Base-by-base conservation (phyloP, 2,329 filamentous ascomycete genomes). In the Arthrobotrys sphaeroides region DNA sequence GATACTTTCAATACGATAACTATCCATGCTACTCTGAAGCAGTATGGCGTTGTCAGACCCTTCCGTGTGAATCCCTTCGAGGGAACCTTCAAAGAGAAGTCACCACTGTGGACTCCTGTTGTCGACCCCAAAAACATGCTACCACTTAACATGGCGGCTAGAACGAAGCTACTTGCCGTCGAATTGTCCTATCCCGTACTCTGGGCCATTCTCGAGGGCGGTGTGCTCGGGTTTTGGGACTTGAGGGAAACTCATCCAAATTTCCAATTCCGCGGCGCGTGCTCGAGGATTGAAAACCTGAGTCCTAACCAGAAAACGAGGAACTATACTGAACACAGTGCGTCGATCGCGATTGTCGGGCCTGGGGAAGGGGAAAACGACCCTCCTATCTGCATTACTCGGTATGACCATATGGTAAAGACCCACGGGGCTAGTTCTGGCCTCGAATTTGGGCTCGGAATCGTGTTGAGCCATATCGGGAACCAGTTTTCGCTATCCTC, bases 21-120 rank as follows among this genome's bases (percentile, higher is more conserved):
- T 1, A 22, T 73, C 1, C 36, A 66, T 22, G 38, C 40, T 10
- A 51, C 16, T 10, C 51, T 43, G 18, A 73, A 61, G 22, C 51
- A 42, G 5, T 49, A 61, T 4, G 61, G 69, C n/a, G 28, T 31
- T 6, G 42, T 73, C 18, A 66, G 42, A 16, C 47, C 59, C 24
- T 43, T 73, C 22, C 53, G 49, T 24, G 13, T 73, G n/a, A 38
- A 73, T 24, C 69, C 69, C 3, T 73, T 73, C 36, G 51, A 55
- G 13, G 53, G 61, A n/a, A 26, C 28, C 5, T 45, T 43, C 13
- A 16, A 60, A 20, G 40, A 65, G 24, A 51, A 24, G 16, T 24
- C 38, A n/a, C 33, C 60, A 5, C 38, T 73, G 22, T 62, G 28
- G 20, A 33, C 57, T 5, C 66, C 66, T 1, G n/a, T 5, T 5